Evolutionary conservation across 352 stramenopile genomes (phyloP).

Genomic region (Phytophthora nicotianae): DNA sequence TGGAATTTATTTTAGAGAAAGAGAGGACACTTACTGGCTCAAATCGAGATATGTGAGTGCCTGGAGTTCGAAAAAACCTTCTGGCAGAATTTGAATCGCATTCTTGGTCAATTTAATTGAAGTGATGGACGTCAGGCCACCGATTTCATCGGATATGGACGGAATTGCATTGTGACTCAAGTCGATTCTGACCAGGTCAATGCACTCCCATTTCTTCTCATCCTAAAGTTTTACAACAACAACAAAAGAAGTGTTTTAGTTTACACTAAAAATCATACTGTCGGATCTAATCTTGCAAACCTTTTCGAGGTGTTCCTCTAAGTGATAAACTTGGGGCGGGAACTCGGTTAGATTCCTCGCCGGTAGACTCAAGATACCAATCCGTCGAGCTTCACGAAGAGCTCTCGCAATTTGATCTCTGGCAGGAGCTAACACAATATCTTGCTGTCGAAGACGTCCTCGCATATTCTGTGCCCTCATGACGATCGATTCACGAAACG

Average conservation of each 20-base stretch:
- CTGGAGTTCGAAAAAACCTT: constrained; percentile 72
- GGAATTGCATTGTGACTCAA: constrained; percentile 81
- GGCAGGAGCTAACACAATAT: constrained; percentile 61
- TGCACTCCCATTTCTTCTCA: constrained; percentile 87
- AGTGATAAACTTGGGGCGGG: constrained; percentile 68
- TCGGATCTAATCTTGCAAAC: constrained; percentile 3
- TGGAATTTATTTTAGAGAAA: neutral
- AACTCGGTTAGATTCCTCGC: constrained; percentile 62
- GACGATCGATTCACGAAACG: constrained; percentile 15
- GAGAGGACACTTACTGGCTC: constrained; percentile 56
- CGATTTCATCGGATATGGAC: constrained; percentile 60
- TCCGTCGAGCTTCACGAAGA: constrained; percentile 67
- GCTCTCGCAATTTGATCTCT: constrained; percentile 59
- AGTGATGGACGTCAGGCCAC: constrained; percentile 49
- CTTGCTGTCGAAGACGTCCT: constrained; percentile 41
- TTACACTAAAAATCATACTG: neutral
- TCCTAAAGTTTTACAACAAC: constrained; percentile 40
- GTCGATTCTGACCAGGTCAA: constrained; percentile 82
- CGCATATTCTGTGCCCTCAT: constrained; percentile 23
- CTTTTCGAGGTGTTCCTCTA: constrained; percentile 84
- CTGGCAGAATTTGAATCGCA: constrained; percentile 51
- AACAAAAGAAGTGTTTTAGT: neutral
- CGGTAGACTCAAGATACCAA: constrained; percentile 67
- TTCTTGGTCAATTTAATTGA: constrained; percentile 82
- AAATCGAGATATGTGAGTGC: constrained; percentile 70